Evolutionary conservation across 805 yeast species (phyloP).

Genomic region (Candida sonorensis): DNA sequence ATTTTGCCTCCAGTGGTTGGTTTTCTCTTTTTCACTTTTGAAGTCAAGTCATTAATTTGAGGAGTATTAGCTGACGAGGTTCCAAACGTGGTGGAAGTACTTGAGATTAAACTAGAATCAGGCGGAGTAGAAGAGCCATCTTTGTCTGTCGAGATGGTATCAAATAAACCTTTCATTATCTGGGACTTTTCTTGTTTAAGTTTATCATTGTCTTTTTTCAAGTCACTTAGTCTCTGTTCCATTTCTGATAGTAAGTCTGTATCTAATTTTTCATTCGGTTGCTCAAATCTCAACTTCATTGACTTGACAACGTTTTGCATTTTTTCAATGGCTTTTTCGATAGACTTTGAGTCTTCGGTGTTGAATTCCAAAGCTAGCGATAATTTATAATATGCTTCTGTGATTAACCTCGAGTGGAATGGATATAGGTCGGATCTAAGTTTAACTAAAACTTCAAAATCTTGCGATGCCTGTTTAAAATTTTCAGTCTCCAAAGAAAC

Average conservation of each 20-base stretch:
- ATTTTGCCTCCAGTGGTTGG: slow-evolving; percentile 10
- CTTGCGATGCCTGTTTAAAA: slow-evolving; percentile 69
- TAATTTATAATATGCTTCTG: slow-evolving; percentile 76
- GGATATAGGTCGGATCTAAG: slow-evolving; percentile 48
- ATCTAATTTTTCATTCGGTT: slow-evolving; percentile 34
- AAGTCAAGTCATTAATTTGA: slow-evolving; percentile 54
- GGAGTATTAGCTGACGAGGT: slow-evolving; percentile 8
- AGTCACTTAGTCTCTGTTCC: slow-evolving; percentile 47
- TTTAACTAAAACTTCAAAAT: slow-evolving; percentile 52
- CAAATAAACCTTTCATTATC: slow-evolving; percentile 52
- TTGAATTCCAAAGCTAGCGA: slow-evolving; percentile 73
- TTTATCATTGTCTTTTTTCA: slow-evolving; percentile 44
- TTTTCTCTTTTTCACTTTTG: slow-evolving; percentile 50
- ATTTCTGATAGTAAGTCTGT: slow-evolving; percentile 47
- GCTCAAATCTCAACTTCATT: slow-evolving; percentile 34
- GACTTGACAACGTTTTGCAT: slow-evolving; percentile 35
- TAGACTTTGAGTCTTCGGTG: slow-evolving; percentile 47
- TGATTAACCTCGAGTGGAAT: slow-evolving; percentile 47
- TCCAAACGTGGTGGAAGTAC: not conserved
- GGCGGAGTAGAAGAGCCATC: slow-evolving; percentile 19
- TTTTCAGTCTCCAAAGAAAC: slow-evolving; percentile 86
- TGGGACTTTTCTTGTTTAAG: slow-evolving; percentile 44
- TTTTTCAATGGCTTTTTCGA: slow-evolving; percentile 43
- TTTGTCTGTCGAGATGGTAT: slow-evolving; percentile 24
- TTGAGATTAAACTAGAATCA: not conserved